These are phyloP conservation scores for Waltergamsia citrina DNA, from an alignment of 2,329 filamentous ascomycete genomes.

Conservation along the genomic window DNA sequence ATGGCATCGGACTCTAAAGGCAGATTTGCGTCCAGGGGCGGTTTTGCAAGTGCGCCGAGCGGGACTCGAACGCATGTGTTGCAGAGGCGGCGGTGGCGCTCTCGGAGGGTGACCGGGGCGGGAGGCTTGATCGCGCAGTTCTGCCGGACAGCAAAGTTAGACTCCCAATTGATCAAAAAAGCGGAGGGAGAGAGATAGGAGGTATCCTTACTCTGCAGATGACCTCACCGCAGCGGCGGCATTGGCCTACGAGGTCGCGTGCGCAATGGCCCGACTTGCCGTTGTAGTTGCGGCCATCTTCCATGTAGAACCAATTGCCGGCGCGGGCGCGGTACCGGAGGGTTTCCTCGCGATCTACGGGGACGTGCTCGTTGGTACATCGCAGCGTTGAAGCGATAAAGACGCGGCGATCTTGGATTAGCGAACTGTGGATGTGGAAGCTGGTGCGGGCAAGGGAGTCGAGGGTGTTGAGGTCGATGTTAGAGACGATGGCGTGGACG, in stretches of 20 bases:
- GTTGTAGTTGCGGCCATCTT: slow-evolving; percentile 40
- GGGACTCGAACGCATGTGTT: slow-evolving; percentile 64
- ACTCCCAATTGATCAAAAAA: not conserved
- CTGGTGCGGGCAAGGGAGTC: slow-evolving; percentile 77
- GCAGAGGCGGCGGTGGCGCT: slow-evolving; percentile 76
- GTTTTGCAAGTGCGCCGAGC: slow-evolving; percentile 43
- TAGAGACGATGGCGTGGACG: slow-evolving; percentile 62
- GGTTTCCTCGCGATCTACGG: slow-evolving; percentile 44
- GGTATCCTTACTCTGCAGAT: slow-evolving; percentile 65
- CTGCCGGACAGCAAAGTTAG: slow-evolving; percentile 29
- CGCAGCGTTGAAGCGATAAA: slow-evolving; percentile 68
- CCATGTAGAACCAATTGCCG: slow-evolving; percentile 50
- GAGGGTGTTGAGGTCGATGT: slow-evolving; percentile 79
- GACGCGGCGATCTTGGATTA: slow-evolving; percentile 69
- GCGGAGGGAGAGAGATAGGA: not conserved
- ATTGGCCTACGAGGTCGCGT: slow-evolving; percentile 77
- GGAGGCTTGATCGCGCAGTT: slow-evolving; percentile 87
- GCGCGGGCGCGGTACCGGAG: slow-evolving; percentile 48
- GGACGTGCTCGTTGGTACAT: slow-evolving; percentile 61
- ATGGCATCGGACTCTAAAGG: slow-evolving; percentile 42
- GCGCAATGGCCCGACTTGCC: slow-evolving; percentile 74
- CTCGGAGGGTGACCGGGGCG: slow-evolving; percentile 53
- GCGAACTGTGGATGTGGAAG: slow-evolving; percentile 65
- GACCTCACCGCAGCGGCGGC: slow-evolving; percentile 64
- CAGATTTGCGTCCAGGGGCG: slow-evolving; percentile 31